phyloP scores from a whole-genome alignment of 2,329 filamentous ascomycete genomes.

The Scytalidium sp. region DNA sequence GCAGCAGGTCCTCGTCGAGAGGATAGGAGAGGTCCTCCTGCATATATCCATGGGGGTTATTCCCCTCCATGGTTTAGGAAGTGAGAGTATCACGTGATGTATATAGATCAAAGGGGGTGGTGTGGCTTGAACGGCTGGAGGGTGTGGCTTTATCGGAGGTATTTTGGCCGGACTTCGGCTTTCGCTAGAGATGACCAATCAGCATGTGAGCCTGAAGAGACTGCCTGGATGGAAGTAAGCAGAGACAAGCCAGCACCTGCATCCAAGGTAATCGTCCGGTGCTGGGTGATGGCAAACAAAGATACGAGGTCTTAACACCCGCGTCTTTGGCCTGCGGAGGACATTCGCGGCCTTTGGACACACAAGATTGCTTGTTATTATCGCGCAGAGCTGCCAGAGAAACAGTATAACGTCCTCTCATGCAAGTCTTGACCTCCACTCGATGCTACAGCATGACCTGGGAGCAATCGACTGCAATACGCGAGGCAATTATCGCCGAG shows the following conservation, averaged over 20 bases:
- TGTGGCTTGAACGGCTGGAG: background rate
- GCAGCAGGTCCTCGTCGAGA: slow-evolving; percentile 24
- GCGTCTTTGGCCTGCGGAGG: background rate
- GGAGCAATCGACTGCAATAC: background rate
- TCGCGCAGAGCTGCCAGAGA: background rate
- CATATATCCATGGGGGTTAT: slow-evolving; percentile 21
- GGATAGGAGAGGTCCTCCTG: slow-evolving; percentile 16
- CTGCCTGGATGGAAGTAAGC: background rate
- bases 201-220: background rate
- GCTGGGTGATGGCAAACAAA: background rate
- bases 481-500: background rate
- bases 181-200: background rate
- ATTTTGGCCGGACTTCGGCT: background rate
- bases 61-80: slow-evolving; percentile 22
- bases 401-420: background rate
- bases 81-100: background rate
- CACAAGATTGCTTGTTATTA: background rate
- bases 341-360: background rate
- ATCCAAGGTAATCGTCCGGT: background rate
- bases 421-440: background rate
- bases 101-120: background rate
- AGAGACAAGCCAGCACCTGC: background rate
- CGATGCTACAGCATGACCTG: background rate
- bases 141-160: background rate
- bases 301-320: background rate